Base-by-base conservation (phyloP, 1,284 basidiomycete genomes). In the Dichomitus squalens region DNA sequence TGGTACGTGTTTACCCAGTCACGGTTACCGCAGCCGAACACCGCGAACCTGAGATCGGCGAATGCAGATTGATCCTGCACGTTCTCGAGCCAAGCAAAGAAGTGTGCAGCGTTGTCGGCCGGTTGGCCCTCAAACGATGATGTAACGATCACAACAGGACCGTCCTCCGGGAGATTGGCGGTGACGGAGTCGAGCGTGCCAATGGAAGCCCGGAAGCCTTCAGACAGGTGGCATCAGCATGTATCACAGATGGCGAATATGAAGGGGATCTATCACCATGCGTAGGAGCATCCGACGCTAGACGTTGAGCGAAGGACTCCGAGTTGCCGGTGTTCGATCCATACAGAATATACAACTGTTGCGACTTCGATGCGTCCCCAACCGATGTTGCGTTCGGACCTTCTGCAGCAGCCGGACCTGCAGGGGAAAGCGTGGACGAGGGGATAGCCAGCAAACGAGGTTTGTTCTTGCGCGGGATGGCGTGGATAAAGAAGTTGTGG, bases 1-100 rank as follows among this genome's bases (percentile, higher is more conserved):
- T 83, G 81, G 68, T 77, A 83, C 3, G 81, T 83, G 34, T 70
- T 64, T 16, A 72, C 75, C 82, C 82, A 84, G 64, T 83, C 82
- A 51, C 72, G 75, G 67, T 83, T 80, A 4, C 82, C 82, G 54
- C 79, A 80, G 1, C 81, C 82, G 62, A 84, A 83, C 20, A 84
- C 77, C 5, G 75, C 76, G 61, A 73, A 84, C 46, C 70, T 68
- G 21, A 80, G 73, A 18, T 70, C 73, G 1, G 68, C 58, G 44
- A 79, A 67, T 49, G 68, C 68, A 23, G 64, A 41, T 9, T 29
- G 25, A n/a, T 61, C 68, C 21, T 73, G 51, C 3, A 75, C 63
- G 46, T 62, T 67, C 23, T 66, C 65, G 14, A 82, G 64, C 72
- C 74, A 77, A 38, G 75, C 72, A 25, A 81, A 71, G 57, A 81